phyloP scores from a whole-genome alignment of 352 stramenopile genomes.

The Phytophthora europaea region DNA sequence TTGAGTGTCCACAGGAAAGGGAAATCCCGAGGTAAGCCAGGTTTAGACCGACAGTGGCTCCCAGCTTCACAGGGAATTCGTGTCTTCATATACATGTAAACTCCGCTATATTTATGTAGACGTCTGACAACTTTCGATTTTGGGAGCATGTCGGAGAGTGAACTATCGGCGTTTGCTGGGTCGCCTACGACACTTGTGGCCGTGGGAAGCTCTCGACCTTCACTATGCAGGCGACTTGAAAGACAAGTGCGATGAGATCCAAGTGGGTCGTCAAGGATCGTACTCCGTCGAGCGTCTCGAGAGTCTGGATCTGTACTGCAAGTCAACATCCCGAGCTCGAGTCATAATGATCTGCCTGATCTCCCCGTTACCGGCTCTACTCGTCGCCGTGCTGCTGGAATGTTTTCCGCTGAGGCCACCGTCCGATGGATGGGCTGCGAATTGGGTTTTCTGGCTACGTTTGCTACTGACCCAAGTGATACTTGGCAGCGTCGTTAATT shows the following conservation, averaged over 20 bases:
- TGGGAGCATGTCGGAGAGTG: no score
- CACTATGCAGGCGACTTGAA: not conserved
- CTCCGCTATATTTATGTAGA: no score
- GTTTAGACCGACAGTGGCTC: no score
- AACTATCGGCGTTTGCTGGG: no score
- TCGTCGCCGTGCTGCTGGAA: not conserved
- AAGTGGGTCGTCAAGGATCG: slow-evolving; percentile 1
- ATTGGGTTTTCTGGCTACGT: not conserved
- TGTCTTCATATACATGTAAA: no score
- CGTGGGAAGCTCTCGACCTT: not conserved
- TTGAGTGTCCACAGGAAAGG: not conserved
- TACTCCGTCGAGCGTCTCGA: slow-evolving; percentile 1
- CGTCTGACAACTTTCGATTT: no score
- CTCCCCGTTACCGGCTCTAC: not conserved
- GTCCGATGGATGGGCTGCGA: not conserved
- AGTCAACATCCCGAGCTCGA: not conserved
- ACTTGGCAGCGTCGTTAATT: not conserved
- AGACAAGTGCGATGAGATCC: not conserved
- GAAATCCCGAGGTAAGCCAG: no score
- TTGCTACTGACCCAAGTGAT: not conserved
- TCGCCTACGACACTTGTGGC: no score
- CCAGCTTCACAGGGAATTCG: no score
- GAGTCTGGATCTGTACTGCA: not conserved
- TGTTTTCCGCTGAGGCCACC: not conserved
- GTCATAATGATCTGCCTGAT: not conserved